Base-by-base conservation (phyloP, 768 basidiomycete genomes). In the Tricholoma hemisulphureum region DNA sequence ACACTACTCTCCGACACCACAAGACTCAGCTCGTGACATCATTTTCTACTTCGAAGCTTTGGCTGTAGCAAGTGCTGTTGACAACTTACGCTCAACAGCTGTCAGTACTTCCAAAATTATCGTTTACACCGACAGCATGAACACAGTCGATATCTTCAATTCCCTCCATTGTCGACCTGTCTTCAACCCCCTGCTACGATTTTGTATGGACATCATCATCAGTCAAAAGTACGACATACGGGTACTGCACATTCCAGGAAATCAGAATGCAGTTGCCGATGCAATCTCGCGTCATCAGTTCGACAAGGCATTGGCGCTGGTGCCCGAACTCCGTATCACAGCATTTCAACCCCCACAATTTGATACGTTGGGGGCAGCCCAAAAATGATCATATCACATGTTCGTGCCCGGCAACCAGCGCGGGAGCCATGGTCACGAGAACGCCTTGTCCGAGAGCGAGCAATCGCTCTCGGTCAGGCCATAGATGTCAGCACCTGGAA, bases 11-110 rank as follows among this genome's bases (percentile, higher is more conserved):
- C 8, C 26, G 1, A 45, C 52, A 9, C 7, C n/a, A n/a, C n/a
- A n/a, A n/a, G n/a, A n/a, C n/a, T n/a, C n/a, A n/a, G n/a, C n/a
- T n/a, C n/a, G n/a, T 0, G 46, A 56, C 9, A 29, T 35, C 16
- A 74, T 71, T 23, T 69, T 73, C 56, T 69, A 49, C 45, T 58
- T 59, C n/a, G 68, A 74, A 51, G 69, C 71, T 0, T 49, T 70
- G 1, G 53, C 41, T 10, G 20, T 43, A 4, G 21, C 41, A 8
- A 23, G 41, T 10, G 41, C 41, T n/a, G 7, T 37, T 56, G 9
- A 64, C 69, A 24, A 35, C 18, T 13, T 64, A 53, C 10, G 64
- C 62, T 21, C 50, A 55, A 10, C 5, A 52, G 18, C 48, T 20
- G 1, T 11, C 6, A 70, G 2, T 77, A 77, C 52, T 56, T 8